Conservation (phyloP, 1,139 yeast species). For the Yamadazyma conglobata region DNA sequence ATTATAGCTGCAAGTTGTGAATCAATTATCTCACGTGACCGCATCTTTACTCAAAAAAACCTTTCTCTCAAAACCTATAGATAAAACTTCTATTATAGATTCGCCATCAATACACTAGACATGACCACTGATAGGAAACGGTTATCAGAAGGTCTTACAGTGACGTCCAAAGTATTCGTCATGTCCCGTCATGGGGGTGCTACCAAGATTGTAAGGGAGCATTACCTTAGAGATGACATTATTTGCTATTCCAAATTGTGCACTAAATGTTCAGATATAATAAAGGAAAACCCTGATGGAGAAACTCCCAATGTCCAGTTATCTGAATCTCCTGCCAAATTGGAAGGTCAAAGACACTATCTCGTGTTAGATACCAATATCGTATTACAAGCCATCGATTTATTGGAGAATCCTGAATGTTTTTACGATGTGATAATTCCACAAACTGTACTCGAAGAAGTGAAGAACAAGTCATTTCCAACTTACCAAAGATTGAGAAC, state of each 20-base stretch:
- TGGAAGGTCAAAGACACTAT: conserved; percentile 53
- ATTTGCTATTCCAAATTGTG: conserved; percentile 84
- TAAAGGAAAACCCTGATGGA: conserved; percentile 55
- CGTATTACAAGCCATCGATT: conserved; percentile 82
- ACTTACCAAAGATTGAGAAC: conserved; percentile 81
- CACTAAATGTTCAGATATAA: conserved; percentile 52
- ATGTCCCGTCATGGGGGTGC: conserved; percentile 89
- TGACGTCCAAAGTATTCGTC: conserved; percentile 88
- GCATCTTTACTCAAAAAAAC: conserved; percentile 3
- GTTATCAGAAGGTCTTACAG: conserved; percentile 57
- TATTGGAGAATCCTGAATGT: conserved; percentile 72
- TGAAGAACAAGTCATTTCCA: conserved; percentile 81
- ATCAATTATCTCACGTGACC: conserved; percentile 1
- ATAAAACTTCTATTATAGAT: neutral
- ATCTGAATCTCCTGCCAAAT: conserved; percentile 46
- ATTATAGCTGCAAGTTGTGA: neutral
- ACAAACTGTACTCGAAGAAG: conserved; percentile 93
- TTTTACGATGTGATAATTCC: conserved; percentile 90
- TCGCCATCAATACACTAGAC: neutral
- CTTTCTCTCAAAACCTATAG: conserved; percentile 1
- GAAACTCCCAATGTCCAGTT: conserved; percentile 48
- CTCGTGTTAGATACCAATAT: conserved; percentile 86
- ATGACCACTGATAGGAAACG: conserved; percentile 26
- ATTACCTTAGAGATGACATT: conserved; percentile 85
- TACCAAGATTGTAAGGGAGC: conserved; percentile 88